Conservation (phyloP, 331 rosid genomes). For the Acacia concinna region DNA sequence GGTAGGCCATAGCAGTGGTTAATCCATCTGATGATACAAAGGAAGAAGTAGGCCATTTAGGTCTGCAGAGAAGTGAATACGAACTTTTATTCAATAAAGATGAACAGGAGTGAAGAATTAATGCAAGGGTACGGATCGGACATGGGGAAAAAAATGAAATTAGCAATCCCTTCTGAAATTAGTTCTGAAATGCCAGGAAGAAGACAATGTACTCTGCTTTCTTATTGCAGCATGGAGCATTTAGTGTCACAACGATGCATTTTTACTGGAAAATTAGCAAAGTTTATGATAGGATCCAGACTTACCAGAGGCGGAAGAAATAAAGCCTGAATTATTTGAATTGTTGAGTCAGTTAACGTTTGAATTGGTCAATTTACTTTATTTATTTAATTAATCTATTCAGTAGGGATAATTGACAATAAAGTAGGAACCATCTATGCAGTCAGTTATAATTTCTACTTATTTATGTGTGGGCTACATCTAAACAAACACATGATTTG, state of each 20-base stretch:
- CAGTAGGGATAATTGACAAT: too few relatives aligned
- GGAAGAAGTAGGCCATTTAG: constrained; percentile 97
- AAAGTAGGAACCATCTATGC: too few relatives aligned
- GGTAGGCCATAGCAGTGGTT: constrained; percentile 97
- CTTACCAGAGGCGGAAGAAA: too few relatives aligned
- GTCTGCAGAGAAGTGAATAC: constrained; percentile 53
- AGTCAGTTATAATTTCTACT: too few relatives aligned
- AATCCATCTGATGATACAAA: constrained; percentile 87
- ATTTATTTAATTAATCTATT: too few relatives aligned
- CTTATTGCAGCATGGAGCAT: neutral
- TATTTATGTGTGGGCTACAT: too few relatives aligned
- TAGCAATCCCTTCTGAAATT: neutral
- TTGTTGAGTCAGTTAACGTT: too few relatives aligned
- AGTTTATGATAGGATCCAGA: too few relatives aligned
- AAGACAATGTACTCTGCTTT: neutral
- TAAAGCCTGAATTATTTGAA: too few relatives aligned
- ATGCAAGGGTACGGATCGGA: neutral
- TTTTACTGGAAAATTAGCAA: constrained; percentile 7
- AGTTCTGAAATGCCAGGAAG: neutral
- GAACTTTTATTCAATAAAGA: constrained; percentile 41
- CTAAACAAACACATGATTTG: too few relatives aligned
- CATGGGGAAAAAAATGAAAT: neutral
- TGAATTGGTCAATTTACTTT: too few relatives aligned
- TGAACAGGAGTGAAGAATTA: constrained; percentile 9
- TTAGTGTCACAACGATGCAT: constrained; percentile 1